Evolutionary conservation across 2,329 filamentous ascomycete species (phyloP).

Genomic region (Alternaria conjuncta): DNA sequence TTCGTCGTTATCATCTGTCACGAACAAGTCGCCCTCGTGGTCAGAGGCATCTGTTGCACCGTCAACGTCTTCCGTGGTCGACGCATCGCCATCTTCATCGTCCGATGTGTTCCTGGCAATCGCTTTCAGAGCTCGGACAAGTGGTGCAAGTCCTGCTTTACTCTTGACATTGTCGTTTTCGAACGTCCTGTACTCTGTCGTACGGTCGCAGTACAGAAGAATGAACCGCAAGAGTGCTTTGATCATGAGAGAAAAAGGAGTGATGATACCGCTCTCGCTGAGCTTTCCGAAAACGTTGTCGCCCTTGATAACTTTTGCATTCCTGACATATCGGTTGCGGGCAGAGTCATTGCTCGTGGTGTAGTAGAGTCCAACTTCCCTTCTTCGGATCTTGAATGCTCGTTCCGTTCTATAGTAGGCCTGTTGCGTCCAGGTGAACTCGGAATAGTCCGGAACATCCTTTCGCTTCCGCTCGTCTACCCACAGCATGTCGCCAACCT

Average conservation of each 20-base stretch:
- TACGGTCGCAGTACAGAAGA: background rate
- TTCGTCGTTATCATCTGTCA: background rate
- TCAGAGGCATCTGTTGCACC: background rate
- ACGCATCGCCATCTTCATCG: background rate
- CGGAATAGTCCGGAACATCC: too few species aligned
- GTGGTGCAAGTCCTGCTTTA: too few species aligned
- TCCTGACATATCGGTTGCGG: background rate
- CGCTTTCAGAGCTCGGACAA: too few species aligned
- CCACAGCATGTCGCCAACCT: too few species aligned
- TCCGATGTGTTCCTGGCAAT: too few species aligned
- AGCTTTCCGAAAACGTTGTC: background rate
- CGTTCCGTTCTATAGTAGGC: too few species aligned
- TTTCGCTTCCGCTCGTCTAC: too few species aligned
- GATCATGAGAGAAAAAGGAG: background rate
- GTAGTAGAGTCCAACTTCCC: too few species aligned
- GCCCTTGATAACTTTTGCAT: background rate
- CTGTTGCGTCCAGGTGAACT: too few species aligned
- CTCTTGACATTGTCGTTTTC: too few species aligned
- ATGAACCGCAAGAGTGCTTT: background rate
- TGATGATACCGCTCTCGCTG: background rate
- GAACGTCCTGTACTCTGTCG: background rate
- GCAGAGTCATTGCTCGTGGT: too few species aligned
- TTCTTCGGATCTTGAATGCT: too few species aligned
- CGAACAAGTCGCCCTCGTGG: rapidly evolving
- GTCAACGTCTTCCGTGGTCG: background rate